These are phyloP conservation scores for Trichoderma sp. DNA, from an alignment of 2,329 filamentous ascomycete genomes.

Conservation along the genomic window DNA sequence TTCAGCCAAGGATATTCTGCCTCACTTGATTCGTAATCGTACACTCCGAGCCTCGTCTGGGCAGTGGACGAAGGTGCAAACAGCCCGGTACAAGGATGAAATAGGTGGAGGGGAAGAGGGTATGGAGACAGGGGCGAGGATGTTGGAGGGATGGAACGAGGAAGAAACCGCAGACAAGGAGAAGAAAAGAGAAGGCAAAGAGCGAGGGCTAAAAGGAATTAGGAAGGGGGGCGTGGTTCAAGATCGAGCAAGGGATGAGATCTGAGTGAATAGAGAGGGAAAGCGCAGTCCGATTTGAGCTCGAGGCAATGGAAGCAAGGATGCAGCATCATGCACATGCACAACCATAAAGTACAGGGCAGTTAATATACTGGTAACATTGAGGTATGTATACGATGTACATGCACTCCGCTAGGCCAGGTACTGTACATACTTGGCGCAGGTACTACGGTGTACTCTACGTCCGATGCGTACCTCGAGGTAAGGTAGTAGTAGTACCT, in stretches of 20 bases:
- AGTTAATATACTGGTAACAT: slow-evolving; percentile 4
- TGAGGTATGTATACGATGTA: too few species aligned
- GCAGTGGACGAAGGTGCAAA: not conserved
- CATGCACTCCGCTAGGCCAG: not conserved
- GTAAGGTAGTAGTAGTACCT: too few species aligned
- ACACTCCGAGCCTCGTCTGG: too few species aligned
- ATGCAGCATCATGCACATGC: not conserved
- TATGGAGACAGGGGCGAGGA: not conserved
- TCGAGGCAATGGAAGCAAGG: not conserved
- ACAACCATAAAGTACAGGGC: not conserved
- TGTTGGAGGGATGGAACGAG: not conserved
- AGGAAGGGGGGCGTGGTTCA: not conserved
- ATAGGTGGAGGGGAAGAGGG: not conserved
- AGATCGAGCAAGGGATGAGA: too few species aligned
- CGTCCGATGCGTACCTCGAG: not conserved
- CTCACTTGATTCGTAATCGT: not conserved
- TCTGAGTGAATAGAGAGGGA: too few species aligned
- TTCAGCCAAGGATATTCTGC: not conserved
- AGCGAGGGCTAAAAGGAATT: not conserved
- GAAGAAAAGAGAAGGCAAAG: not conserved
- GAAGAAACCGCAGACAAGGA: not conserved
- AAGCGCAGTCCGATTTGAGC: too few species aligned
- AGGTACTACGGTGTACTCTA: too few species aligned
- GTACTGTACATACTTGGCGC: not conserved
- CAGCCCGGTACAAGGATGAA: not conserved